Conservation (phyloP, 768 basidiomycete species). For the Phallus indusiatus region DNA sequence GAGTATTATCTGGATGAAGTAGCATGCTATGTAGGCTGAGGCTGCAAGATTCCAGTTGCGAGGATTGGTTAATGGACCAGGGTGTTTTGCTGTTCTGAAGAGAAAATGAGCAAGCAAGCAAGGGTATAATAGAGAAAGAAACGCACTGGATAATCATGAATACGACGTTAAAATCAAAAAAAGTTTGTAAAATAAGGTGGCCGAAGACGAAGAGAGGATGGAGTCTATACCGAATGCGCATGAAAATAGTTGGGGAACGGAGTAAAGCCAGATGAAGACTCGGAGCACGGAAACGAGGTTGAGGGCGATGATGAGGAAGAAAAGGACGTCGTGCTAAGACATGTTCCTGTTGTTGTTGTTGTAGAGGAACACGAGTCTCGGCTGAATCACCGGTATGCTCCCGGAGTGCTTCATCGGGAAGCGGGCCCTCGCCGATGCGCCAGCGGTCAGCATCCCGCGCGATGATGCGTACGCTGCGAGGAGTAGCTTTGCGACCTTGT, state of each 20-base stretch:
- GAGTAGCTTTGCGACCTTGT: conserved; percentile 69
- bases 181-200: conserved; percentile 68
- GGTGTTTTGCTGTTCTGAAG: conserved; percentile 64
- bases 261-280: conserved; percentile 62
- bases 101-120: conserved; percentile 1
- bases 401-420: conserved; percentile 29
- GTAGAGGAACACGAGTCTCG: background rate
- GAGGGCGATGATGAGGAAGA: conserved; percentile 3
- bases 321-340: conserved; percentile 31
- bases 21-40: conserved; percentile 77
- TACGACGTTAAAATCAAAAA: conserved; percentile 83
- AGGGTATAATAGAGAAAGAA: conserved; percentile 1
- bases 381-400: conserved; percentile 28
- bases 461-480: conserved; percentile 75
- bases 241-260: conserved; percentile 45
- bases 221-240: conserved; percentile 55
- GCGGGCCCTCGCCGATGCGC: conserved; percentile 14
- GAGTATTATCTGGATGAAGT: conserved; percentile 62
- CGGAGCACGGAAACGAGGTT: conserved; percentile 56
- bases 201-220: conserved; percentile 65
- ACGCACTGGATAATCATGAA: conserved; percentile 80
- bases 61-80: conserved; percentile 56
- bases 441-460: conserved; percentile 40
- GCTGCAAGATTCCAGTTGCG: conserved; percentile 76
- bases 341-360: background rate